Base-by-base conservation (phyloP, 1,139 yeast species). In the Wickerhamomyces sp. region DNA sequence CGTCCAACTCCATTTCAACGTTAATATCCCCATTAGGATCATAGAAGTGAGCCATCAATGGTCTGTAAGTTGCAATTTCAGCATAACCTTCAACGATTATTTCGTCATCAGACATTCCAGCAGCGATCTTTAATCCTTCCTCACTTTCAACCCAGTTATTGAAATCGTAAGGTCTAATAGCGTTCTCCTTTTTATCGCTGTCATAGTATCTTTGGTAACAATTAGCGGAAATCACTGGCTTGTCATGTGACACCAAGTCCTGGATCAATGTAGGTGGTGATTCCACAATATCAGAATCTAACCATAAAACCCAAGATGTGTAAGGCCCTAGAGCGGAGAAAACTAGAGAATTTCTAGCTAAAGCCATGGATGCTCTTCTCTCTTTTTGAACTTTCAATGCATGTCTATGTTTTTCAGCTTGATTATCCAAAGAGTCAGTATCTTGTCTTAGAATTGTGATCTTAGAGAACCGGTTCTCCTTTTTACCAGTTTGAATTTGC, bases 71-170 rank as follows among this genome's bases (percentile, higher is more conserved):
- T 31, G 96, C 95, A 67, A 90, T 72, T 58, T 92, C 97, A 1
- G 80, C 70, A 63, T 92, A 92, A 2, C 97, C 92, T 67, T 92
- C 98, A 12, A 92, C 88, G 43, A 92, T 73, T 53, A 92, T 89
- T 49, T 92, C 97, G 55, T 92, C 97, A 4, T 88, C 95, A 13
- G 71, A 63, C 81, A 92, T 70, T 5, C 67, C 60, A 12, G 72
- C 61, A 3, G 96, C 97, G 38, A 92, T 61, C 55, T 79, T 73
- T 54, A 81, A 68, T 3, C 96, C 97, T 52, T 78, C 84, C 42
- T 86, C 94, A 42, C 94, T 81, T 61, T 92, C 98, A 40, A 83
- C 84, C 98, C 98, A 92, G 62, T 94, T 90, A 67, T 92, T 92
- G 69, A 74, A 90, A 61, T 92, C 98, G 59, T 92, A 92, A 13